Evolutionary conservation across 352 stramenopile species (phyloP), one percentile per base, ranked within the genome.

Genomic region (Pythium rhizo-oryzae): DNA sequence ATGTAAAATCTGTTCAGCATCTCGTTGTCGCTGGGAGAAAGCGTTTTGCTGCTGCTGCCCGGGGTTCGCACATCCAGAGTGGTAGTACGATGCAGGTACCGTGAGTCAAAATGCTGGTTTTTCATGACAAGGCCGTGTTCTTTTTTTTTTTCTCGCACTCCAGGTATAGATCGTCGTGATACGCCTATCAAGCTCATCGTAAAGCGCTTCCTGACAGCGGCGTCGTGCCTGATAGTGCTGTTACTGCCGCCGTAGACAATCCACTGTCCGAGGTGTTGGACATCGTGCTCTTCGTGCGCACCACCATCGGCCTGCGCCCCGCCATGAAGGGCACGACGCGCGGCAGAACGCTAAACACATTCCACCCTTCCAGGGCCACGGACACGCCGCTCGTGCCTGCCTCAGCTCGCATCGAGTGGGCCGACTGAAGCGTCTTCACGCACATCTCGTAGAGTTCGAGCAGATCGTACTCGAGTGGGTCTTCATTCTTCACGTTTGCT

Each of bases 351-450:
- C 74, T 82, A 64, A 91, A 87, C 16, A 90, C 16, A 53, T 92
- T 89, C 76, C 79, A 90, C 1, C 83, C 83, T 47, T 93, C 85
- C 4, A 92, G 46, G 11, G 81, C 62, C 21, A 84, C 80, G 4
- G 77, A 80, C 25, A 92, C 24, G 0, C 85, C 85, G 52, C 81
- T 91, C 4, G 85, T 90, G 8, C 85, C 85, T 1, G 85, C 83
- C 63, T 93, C 82, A 4, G 74, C 80, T 16, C 77, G 82, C 12
- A 92, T 56, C 53, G 83, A 67, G 23, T 82, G 77, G 12, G 89
- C 46, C 25, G 80, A 80, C 62, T 80, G 60, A 19, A 93, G 55
- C 43, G 87, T 77, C 52, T 74, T 77, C 28, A 65, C 66, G 46
- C 79, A 79, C 62, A 80, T 64, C 25, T 88, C 80, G 67, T 91